Evolutionary conservation across 768 basidiomycete species (phyloP), one percentile per base, ranked within the genome.

Genomic region (Pholiota molesta): DNA sequence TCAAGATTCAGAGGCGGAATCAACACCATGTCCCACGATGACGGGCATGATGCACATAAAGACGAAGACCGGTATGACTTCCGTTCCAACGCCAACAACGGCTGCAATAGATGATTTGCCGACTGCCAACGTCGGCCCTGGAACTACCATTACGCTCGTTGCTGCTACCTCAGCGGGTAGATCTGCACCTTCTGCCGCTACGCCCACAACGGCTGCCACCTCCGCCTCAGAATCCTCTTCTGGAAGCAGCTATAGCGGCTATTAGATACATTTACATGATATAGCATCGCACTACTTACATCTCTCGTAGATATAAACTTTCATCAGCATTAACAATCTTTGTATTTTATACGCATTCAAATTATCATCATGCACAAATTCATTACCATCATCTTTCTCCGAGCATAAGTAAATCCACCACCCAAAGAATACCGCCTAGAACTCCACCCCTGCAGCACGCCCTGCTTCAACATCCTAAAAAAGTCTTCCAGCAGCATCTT

Each of bases 391-490:
- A 31, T 31, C 31, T 31, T 9, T 31, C 31, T 26, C 31, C 9
- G 31, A 31, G 6, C 9, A 6, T 31, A 31, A 31, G 9, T 31
- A 31, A 31, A 31, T 26, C 26, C 31, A 52, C 26, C 17, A 28
- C 47, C 45, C 37, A 16, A 26, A 26, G 13, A 31, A 31, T 9
- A 53, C 28, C 37, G 0, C 31, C 31, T 49, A 58, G 16, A 47
- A 44, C 47, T 59, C 62, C 7, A 40, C 52, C 4, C 58, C 21
- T 37, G 19, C 19, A 63, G 45, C 37, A 52, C 47, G 17, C 62
- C 62, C 11, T 45, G 39, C 53, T 42, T 57, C 44, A 63, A 51
- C 53, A 59, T 42, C 45, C 31, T 53, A 10, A 63, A 21, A 14
- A 63, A 45, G 17, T 63, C 57, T 1, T 63, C 53, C 7, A 47